phyloP scores from a whole-genome alignment of 1,139 yeast species.

The Candida neerlandica region DNA sequence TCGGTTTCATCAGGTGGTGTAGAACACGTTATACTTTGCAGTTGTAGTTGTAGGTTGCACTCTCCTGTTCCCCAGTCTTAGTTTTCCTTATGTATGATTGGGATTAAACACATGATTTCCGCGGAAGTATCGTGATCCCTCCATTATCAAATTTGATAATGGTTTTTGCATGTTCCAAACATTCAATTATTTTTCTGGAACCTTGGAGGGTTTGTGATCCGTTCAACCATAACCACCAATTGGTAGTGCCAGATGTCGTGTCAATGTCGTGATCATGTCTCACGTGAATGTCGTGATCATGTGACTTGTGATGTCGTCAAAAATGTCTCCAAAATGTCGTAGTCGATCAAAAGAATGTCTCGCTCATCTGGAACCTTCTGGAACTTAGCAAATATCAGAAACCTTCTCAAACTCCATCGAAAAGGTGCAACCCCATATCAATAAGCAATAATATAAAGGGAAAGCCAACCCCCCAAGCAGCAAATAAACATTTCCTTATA shows the following conservation, averaged over 20 bases:
- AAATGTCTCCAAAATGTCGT: background rate
- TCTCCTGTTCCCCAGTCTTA: background rate
- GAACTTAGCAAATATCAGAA: constrained; percentile 3
- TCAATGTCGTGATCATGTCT: no score
- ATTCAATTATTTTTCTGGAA: background rate
- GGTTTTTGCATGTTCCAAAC: background rate
- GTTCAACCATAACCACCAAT: background rate
- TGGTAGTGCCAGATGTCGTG: background rate
- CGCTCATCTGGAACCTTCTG: constrained; percentile 9
- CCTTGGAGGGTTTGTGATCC: background rate
- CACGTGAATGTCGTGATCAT: background rate
- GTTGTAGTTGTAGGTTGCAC: background rate
- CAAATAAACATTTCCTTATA: background rate
- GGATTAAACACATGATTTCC: background rate
- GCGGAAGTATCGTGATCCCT: background rate
- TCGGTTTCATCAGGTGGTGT: constrained; percentile 5
- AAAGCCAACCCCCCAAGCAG: background rate
- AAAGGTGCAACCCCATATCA: background rate
- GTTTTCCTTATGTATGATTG: no score
- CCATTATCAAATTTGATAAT: background rate
- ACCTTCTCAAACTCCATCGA: background rate
- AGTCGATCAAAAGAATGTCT: background rate
- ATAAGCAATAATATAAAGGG: background rate
- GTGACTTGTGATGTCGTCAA: background rate
- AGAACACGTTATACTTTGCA: background rate